Evolutionary conservation across 148 eudicot genomes (phyloP), one percentile per base, ranked within the genome.

Genomic region (Pharnaceum exiguum): DNA sequence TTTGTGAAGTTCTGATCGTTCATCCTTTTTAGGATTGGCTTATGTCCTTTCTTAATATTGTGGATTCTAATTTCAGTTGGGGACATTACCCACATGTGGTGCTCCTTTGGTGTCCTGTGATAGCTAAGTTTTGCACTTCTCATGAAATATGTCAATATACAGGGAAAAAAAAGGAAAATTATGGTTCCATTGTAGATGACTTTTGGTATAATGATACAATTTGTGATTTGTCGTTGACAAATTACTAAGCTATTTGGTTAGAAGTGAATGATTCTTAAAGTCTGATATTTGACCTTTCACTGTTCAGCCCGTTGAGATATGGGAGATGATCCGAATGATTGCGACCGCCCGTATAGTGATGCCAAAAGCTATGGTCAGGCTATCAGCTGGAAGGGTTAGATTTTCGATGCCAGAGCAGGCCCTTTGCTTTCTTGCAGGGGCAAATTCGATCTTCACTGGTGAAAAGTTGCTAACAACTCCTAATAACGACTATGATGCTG

Each of bases 241-340:
- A 12, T 35, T 35, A 35, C 12, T 35, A 35, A 12, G 38, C 38
- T 35, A 35, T 35, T 35, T 35, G 7, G 38, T 35, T 35, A 6
- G 38, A 6, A 6, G 7, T 7, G 38, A 35, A 35, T 35, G 5
- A 60, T 9, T 53, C 0, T 23, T 51, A 17, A 26, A 7, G 1
- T 40, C 4, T 42, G 27, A 56, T 40, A 2, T n/a, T 10, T 39
- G 18, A 3, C 0, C 10, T 22, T 31, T 23, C 38, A 40, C 1
- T 46, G 8, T 77, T 25, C 95, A 93, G 99, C 86, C 89, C 6
- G 91, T 93, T 57, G 96, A 86, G 70, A 83, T 93, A 64, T 93
- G 99, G 99, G 95, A 93, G 74, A 93, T 93, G 99, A 80, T 93
- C 18, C 70, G 99, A 63, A 93, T 93, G 99, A 89, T 93, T 62